These are phyloP conservation scores for Aspergillus viridinutans DNA, from an alignment of 2,329 filamentous ascomycete genomes.

Conservation along the genomic window DNA sequence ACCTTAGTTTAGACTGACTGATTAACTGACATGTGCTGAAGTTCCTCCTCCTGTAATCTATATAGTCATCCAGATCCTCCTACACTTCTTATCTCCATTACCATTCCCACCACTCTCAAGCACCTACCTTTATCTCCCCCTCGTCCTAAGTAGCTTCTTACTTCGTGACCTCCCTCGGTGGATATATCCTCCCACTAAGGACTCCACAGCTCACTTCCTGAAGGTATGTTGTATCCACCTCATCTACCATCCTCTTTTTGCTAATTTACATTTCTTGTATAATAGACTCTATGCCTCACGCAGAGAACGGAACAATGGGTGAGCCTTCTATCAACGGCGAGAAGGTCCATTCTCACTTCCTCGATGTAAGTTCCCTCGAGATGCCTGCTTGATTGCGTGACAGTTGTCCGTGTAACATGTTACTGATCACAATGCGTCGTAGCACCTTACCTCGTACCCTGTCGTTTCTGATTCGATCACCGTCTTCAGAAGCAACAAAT, in stretches of 20 bases:
- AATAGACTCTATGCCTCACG: slow-evolving; percentile 45
- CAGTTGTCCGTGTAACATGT: slow-evolving; percentile 5
- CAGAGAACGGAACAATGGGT: slow-evolving; percentile 44
- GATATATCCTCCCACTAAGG: not conserved
- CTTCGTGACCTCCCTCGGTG: not conserved
- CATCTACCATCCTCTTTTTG: not conserved
- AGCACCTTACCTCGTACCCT: slow-evolving; percentile 85
- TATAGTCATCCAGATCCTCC: not conserved
- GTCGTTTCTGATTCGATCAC: slow-evolving; percentile 73
- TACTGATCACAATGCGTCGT: slow-evolving; percentile 16
- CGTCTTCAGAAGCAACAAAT: slow-evolving; percentile 74
- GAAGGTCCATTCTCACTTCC: slow-evolving; percentile 46
- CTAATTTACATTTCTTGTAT: not conserved
- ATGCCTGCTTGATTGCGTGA: not conserved
- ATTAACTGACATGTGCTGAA: not conserved
- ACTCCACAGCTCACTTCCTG: not conserved
- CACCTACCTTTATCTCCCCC: not conserved
- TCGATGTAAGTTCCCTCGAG: slow-evolving; percentile 31
- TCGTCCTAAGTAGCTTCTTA: slow-evolving; percentile 1
- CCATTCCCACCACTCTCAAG: not conserved
- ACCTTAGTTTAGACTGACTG: too few relatives aligned
- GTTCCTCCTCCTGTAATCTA: not conserved
- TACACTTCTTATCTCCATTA: not conserved
- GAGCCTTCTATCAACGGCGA: slow-evolving; percentile 49
- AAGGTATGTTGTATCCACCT: not conserved